Evolutionary conservation across 2,329 filamentous ascomycete species (phyloP).

Genomic region (Ceratocystis ficicola): DNA sequence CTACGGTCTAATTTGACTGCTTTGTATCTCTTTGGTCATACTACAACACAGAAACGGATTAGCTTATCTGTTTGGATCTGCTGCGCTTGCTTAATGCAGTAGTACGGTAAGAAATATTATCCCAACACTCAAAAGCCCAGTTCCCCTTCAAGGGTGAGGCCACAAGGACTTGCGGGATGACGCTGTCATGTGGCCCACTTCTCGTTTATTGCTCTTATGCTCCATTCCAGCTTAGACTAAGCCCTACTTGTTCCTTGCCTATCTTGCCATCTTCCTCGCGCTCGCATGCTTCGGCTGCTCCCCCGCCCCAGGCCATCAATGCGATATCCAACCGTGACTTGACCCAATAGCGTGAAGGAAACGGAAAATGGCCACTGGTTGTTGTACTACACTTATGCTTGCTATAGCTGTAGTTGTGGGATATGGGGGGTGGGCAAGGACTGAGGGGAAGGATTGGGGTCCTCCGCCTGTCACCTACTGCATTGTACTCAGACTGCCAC

Average conservation of each 20-base stretch:
- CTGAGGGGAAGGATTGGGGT: neutral
- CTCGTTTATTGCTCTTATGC: neutral
- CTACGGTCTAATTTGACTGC: neutral
- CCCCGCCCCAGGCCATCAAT: neutral
- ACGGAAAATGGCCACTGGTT: neutral
- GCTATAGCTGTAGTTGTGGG: too few species aligned
- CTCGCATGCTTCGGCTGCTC: neutral
- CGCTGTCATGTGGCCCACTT: conserved; percentile 4
- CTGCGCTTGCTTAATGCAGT: neutral
- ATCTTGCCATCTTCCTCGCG: conserved; percentile 5
- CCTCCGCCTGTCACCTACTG: neutral
- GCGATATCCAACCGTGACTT: neutral
- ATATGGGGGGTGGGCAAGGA: neutral
- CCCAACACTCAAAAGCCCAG: neutral
- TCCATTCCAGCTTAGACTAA: neutral
- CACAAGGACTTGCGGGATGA: neutral
- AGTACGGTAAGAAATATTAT: conserved; percentile 6
- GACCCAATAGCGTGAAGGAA: neutral
- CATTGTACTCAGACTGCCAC: neutral
- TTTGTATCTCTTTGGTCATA: neutral
- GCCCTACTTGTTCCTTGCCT: neutral
- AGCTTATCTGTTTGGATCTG: neutral
- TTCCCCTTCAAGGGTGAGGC: neutral
- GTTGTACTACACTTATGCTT: neutral
- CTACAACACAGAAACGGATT: neutral